Evolutionary conservation across 345 rosid species (phyloP), one percentile per base, ranked within the genome.

Genomic region (Geranium rotundifolium): DNA sequence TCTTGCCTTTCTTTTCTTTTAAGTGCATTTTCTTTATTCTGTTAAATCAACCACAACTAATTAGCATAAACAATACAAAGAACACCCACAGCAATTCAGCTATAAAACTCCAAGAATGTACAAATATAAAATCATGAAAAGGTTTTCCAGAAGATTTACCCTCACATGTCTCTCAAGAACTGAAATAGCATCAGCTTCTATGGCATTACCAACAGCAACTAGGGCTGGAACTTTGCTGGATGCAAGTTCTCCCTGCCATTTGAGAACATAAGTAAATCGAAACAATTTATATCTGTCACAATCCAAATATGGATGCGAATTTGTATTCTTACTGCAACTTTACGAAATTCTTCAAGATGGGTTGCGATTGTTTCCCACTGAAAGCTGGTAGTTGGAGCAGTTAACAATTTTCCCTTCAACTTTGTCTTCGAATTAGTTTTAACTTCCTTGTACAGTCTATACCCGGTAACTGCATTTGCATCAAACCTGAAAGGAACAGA

Each of bases 321-420:
- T 18, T 41, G 41, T 65, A 64, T 54, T 57, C 84, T 76, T 80
- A 89, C 98, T 63, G 77, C 80, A 61, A 79, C 77, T 66, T 31
- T 70, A 13, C 58, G 69, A 77, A 87, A 89, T 78, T 85, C 95
- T 56, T 80, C 74, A 4, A 85, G 87, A 77, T 76, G 83, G 54
- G 91, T 84, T 57, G 98, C 95, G 72, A 89, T 70, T 56, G 86
- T 91, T 82, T 86, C 86, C 98, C 96, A 89, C 30, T 63, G 69
- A 67, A 66, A 61, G 69, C 55, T 65, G 37, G 69, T 29, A 50
- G 65, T 49, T 10, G 78, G 72, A 58, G 46, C 17, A 71, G 55
- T 60, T 68, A 59, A 69, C 73, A 64, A 54, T 72, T 70, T 76
- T 37, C 74, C 76, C 70, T 60, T 78, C 29, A 14, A 19, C 69